Evolutionary conservation across 176 grass and related monocot genomes (phyloP), one percentile per base, ranked within the genome.

Genomic region (Hsuehochloa calcarea): DNA sequence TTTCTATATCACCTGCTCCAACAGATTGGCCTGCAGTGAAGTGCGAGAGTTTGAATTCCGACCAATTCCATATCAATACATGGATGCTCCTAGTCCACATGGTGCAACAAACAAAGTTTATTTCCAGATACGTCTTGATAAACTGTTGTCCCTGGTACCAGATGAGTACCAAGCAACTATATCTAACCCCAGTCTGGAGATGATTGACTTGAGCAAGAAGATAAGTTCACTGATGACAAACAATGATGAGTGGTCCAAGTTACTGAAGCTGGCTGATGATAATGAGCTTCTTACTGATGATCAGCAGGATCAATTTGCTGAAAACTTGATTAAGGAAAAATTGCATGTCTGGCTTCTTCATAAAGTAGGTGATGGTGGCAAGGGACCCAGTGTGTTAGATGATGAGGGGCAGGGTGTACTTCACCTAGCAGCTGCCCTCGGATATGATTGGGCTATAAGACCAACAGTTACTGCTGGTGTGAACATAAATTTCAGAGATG

Each of bases 11-110:
- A 97, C 92, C 43, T 89, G 90, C 74, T 94, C 91, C 31, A 93
- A 97, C 84, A 92, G 95, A 80, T 82, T 97, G 71, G 90, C 95
- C n/a, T 93, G 95, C 47, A 97, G 95, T 66, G 95, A 97, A 88
- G 82, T 97, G 40, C 92, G 95, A 8, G 95, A 97, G 86, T 97
- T 97, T 88, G 95, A 97, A 75, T 97, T 89, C 63, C 74, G 87
- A 71, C 84, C 79, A 79, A 83, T 66, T 71, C 85, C 83, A 45
- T 66, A 87, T 74, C 89, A 86, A 27, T 85, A 79, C 63, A 87
- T 92, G 86, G 90, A 94, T 65, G 89, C 68, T 87, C 83, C 90
- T 78, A 84, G 86, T 85, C 85, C 91, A 8, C 76, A 78, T 86
- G 68, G 77, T 81, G 54, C 83, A 65, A 79, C 84, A 65, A 90